Evolutionary conservation across 441 rosid genomes (phyloP), one percentile per base, ranked within the genome.

Genomic region (Populus hybrid): DNA sequence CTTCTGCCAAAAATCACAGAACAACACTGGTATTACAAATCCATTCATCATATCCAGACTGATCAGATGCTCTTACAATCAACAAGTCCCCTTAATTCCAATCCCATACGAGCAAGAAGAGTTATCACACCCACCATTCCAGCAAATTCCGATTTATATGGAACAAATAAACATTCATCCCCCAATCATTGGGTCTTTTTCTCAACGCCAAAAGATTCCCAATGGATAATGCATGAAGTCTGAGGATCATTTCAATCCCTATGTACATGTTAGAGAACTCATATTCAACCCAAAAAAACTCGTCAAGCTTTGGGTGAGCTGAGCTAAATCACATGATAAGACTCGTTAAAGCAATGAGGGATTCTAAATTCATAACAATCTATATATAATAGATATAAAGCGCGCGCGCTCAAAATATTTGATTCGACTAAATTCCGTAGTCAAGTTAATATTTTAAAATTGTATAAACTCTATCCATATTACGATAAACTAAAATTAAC

Each of bases 1-100:
- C 94, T 78, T 78, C 92, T 77, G 79, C 84, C 75, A 68, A 67
- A 42, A 64, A 57, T 24, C 65, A 36, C 34, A 76, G 50, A 38
- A 38, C 12, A 20, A 12, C 66, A n/a, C 23, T 42, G 11, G 23
- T 10, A 42, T 66, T 59, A 35, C 32, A 59, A 23, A 35, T 50
- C 66, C 36, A 9, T 50, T 12, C 23, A 4, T 12, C 66, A 67
- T 5, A 40, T 4, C 69, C 23, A 76, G 16, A 57, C 9, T 10
- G 64, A 18, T 28, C 14, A 69, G 23, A 69, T 66, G 61, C 50
- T 38, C 70, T 74, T 4, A 59, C 16, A n/a, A 1, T 16, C 24
- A n/a, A 24, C n/a, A 35, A 30, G 28, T 50, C 75, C 28, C 23
- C 50, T 14, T 16, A 34, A 67, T 68, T n/a, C 35, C 35, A 53